Conservation (phyloP, 2,329 filamentous ascomycete genomes). For the Botryotinia narcissicola region DNA sequence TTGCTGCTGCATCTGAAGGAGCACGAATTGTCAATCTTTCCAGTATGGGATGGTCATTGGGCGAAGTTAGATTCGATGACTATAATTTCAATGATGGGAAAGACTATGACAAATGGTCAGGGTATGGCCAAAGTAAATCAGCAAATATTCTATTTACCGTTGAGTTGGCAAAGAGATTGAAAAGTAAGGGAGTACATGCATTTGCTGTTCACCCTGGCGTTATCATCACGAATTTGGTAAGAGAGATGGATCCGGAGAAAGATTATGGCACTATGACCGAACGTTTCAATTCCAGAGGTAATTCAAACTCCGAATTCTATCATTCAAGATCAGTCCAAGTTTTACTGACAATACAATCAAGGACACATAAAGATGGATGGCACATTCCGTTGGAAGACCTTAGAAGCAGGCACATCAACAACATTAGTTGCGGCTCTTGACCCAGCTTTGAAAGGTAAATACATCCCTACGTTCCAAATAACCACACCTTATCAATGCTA, state of each 20-base stretch:
- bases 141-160: conserved; percentile 41
- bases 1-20: conserved; percentile 36
- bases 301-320: not conserved
- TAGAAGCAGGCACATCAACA: conserved; percentile 9
- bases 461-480: not conserved
- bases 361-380: not conserved
- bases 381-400: not conserved
- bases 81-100: conserved; percentile 27
- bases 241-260: not conserved
- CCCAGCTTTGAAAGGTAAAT: conserved; percentile 14
- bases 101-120: conserved; percentile 38
- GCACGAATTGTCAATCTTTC: conserved; percentile 11
- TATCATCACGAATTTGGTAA: not conserved
- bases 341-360: not conserved
- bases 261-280: not conserved
- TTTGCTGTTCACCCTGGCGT: conserved; percentile 39
- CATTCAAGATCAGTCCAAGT: not conserved
- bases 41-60: conserved; percentile 13
- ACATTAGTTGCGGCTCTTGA: conserved; percentile 16
- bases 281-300: conserved; percentile 1
- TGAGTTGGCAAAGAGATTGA: conserved; percentile 34
- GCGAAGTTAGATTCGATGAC: conserved; percentile 23
- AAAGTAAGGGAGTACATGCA: conserved; percentile 30
- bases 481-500: not conserved
- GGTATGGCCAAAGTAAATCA: conserved; percentile 41